These are phyloP conservation scores for Fusarium verrucosum DNA, from an alignment of 2,329 filamentous ascomycete genomes.

Conservation along the genomic window DNA sequence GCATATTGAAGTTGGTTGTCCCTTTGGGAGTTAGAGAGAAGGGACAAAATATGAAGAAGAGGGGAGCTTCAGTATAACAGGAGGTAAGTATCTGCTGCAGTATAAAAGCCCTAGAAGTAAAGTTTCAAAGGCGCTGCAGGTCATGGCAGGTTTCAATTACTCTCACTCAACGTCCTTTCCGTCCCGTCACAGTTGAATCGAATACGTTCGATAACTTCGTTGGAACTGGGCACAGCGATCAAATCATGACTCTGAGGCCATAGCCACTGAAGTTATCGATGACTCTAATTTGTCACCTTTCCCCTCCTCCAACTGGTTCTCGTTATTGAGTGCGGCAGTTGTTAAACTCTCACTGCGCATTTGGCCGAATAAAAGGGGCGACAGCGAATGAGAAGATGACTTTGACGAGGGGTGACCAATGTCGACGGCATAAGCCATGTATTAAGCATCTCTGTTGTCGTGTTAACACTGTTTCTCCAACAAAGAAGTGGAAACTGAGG, in stretches of 20 bases:
- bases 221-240: constrained; percentile 14
- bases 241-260: neutral
- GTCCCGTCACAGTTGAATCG: constrained; percentile 12
- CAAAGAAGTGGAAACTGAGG: neutral
- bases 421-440: neutral
- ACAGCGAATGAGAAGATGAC: constrained; percentile 11
- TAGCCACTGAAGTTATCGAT: constrained; percentile 1
- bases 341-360: constrained; percentile 22
- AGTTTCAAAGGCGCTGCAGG: constrained; percentile 2
- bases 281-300: neutral
- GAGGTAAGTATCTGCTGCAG: too few relatives aligned
- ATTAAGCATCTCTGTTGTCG: neutral
- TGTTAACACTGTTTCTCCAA: neutral
- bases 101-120: neutral
- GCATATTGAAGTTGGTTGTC: constrained; percentile 37
- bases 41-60: neutral
- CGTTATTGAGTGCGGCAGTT: neutral
- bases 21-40: neutral
- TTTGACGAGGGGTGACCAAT: neutral
- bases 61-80: neutral
- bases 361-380: constrained; percentile 35
- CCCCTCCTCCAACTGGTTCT: neutral
- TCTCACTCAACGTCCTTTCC: constrained; percentile 11
- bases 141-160: too few relatives aligned
- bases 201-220: constrained; percentile 6